Evolutionary conservation across 2,329 filamentous ascomycete genomes (phyloP), one percentile per base, ranked within the genome.

Genomic region (Hymenoscyphus albidus): DNA sequence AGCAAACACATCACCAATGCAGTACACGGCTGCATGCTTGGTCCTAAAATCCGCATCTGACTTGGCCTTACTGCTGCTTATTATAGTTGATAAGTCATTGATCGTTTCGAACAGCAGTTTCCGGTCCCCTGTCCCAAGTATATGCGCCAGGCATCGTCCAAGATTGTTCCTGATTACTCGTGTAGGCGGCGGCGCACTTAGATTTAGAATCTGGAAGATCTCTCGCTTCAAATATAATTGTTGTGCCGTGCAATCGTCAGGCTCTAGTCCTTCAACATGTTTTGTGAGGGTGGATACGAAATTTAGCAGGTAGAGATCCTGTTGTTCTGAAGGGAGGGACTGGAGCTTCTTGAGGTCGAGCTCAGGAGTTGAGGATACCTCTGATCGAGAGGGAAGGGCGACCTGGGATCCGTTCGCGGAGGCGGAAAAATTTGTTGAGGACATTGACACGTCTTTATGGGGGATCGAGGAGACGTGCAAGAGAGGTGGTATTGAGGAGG

Each of bases 61-160:
- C 75, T 89, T 90, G 40, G 82, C 82, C 76, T 96, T 97, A 22
- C 89, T 86, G 58, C 84, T 84, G 66, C 87, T 87, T 57, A 96
- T 76, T 63, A 96, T 87, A 12, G 79, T 81, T 10, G 93, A 82
- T 12, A 98, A 82, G 70, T 98, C 94, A 73, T 95, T 96, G 74
- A 98, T 90, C 0, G 92, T 96, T 77, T 99, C 95, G 74, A 96
- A 97, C 2, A 99, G 84, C 60, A 96, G 83, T 75, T 96, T 97
- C 69, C 94, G 85, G 78, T 97, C 94, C 13, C 95, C 95, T 68
- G 90, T 89, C 16, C 83, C 84, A 69, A 99, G 90, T 65, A 98
- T 88, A 72, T 90, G 88, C 54, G 89, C 89, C 70, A 97, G 89
- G 71, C 92, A 94, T 77, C 87, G 86, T 58, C 93, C 94, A 42